Base-by-base conservation (phyloP, 2,329 filamentous ascomycete species). In the Xylariaceae sp. region DNA sequence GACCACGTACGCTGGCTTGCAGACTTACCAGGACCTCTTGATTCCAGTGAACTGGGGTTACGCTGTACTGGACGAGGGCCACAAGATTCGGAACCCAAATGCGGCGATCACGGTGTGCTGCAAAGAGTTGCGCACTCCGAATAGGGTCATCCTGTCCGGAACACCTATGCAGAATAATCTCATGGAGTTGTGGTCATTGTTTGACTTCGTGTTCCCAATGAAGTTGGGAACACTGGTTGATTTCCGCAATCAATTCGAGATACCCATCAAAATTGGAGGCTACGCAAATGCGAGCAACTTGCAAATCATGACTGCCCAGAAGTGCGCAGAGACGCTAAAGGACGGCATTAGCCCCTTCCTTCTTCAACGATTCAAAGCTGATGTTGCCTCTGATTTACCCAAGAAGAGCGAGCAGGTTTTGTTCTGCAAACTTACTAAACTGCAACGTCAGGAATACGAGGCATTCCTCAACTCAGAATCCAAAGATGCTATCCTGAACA, bases 171-270 rank as follows among this genome's bases (percentile, higher is more conserved):
- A 53, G 35, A 53, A 53, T 15, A 53, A 53, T 28, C 34, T 53
- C n/a, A 46, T 53, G 19, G 51, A 53, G 26, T 15, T 53, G 12
- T 53, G 51, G 51, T 53, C 51, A 0, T 69, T 98, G 0, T 97
- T 98, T 59, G 94, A 98, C 61, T 98, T 98, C 59, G 85, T 97
- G 43, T 97, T 89, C 48, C 93, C 94, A 0, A 96, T 97, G 88
- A 85, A 90, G 12, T 69, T 98, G 4, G 94, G 93, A 0, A 96
- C 88, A 0, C 72, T 97, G 11, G 86, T 96, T 43, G 89, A 87
- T 49, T 98, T 98, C 61, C 81, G 89, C 34, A 84, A 83, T 45
- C 83, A 95, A 46, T 97, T 98, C 50, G 93, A 97, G 59, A 85
- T 94, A 29, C 93, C 93, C 0, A 98, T 98, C 61, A 85, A 84